Percentiles rank a stretch among this genome's conserved stretches.
Conservation (phyloP, 192 early-diverging fungal genomes). For the Jimgerdemannia lactiflua region DNA sequence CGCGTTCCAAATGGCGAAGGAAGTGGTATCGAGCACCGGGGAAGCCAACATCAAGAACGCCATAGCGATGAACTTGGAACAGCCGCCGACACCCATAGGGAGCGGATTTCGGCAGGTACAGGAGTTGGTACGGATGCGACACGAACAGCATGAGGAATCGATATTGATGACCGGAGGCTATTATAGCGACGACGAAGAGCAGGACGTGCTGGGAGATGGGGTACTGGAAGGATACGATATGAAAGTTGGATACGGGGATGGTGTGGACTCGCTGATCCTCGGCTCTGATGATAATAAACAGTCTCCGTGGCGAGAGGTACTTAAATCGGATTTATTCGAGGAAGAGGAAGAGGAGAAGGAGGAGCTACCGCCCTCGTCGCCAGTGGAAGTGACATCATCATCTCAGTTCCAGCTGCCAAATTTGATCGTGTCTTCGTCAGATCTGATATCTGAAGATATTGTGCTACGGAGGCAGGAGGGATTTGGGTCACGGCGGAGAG, state of each 20-base stretch:
- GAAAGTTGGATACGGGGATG: not conserved
- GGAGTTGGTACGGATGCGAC: not conserved
- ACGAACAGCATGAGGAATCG: not conserved
- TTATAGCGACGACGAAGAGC: not conserved
- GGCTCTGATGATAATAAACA: not conserved
- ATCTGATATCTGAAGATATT: not conserved
- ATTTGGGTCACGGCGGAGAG: not conserved
- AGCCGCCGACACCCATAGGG: not conserved
- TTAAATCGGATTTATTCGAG: not conserved
- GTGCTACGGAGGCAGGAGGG: not conserved
- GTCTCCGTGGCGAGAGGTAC: not conserved
- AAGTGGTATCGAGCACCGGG: not conserved
- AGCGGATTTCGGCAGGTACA: not conserved
- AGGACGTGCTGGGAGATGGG: not conserved
- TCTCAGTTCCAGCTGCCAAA: not conserved
- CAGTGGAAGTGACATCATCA: not conserved
- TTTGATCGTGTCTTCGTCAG: not conserved
- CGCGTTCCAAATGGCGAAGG: not conserved
- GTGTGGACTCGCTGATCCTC: not conserved
- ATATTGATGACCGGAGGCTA: not conserved
- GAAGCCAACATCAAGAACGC: not conserved
- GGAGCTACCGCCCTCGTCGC: not conserved
- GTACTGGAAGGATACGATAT: not conserved
- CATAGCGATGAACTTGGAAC: not conserved
- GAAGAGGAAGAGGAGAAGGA: not conserved